A percentile compares a stretch with the other conserved stretches of the same genome.
Conservation (phyloP, 2,329 filamentous ascomycete genomes). For the Colletotrichum sp. region DNA sequence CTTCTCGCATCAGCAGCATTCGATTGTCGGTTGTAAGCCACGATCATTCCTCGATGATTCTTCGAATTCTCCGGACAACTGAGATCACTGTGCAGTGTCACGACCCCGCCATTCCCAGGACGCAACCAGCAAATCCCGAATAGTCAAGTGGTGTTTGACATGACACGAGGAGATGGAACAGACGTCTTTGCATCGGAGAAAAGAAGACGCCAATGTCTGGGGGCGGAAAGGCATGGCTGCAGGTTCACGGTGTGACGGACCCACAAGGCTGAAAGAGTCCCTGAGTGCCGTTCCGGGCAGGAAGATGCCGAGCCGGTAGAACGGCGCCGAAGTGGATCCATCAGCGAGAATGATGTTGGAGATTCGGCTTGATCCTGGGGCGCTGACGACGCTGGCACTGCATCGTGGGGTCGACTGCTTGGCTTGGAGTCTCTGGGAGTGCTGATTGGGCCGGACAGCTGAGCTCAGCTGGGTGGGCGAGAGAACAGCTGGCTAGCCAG, state of each 20-base stretch:
- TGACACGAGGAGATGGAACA: background rate
- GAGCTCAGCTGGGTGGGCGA: background rate
- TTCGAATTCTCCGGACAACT: background rate
- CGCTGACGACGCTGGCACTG: background rate
- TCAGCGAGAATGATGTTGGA: background rate
- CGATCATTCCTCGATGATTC: background rate
- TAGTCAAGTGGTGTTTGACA: background rate
- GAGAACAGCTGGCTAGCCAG: background rate
- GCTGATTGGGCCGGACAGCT: background rate
- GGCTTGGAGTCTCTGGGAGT: background rate
- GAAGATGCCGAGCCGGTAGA: conserved; percentile 14
- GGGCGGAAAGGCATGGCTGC: background rate
- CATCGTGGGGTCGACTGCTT: background rate
- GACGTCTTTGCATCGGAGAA: background rate
- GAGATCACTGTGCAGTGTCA: background rate
- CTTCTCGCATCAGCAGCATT: background rate
- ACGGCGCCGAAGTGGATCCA: conserved; percentile 4
- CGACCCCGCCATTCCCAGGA: background rate
- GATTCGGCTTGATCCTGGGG: background rate
- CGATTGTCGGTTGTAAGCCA: background rate
- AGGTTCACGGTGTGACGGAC: background rate
- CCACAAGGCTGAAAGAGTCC: conserved; percentile 16
- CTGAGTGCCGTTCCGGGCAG: background rate
- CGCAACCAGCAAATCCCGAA: background rate
- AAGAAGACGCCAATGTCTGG: background rate